Conservation (phyloP, 2,329 filamentous ascomycete genomes). For the Rhynchosporium secalis region DNA sequence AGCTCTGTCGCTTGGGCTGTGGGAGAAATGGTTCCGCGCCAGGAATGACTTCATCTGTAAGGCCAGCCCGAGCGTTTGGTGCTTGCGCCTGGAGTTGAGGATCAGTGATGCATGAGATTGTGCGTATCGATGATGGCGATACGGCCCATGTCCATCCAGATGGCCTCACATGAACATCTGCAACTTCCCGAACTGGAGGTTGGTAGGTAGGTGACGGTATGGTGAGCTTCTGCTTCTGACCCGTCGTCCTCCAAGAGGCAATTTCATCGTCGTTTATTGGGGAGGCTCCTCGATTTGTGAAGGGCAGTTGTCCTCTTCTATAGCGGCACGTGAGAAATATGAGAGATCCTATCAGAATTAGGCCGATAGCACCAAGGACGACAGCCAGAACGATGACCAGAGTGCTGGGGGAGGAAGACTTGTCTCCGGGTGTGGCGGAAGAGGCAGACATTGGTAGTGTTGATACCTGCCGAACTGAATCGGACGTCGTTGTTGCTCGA, state of each 20-base stretch:
- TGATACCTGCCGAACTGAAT: slow-evolving; percentile 14
- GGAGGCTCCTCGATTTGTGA: slow-evolving; percentile 56
- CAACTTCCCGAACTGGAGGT: slow-evolving; percentile 22
- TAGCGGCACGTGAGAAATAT: slow-evolving; percentile 32
- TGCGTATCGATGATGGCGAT: slow-evolving; percentile 30
- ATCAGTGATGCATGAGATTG: slow-evolving; percentile 35
- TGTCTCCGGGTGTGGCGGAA: slow-evolving; percentile 14
- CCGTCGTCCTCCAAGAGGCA: slow-evolving; percentile 54
- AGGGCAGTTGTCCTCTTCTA: slow-evolving; percentile 38
- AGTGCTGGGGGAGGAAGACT: slow-evolving; percentile 16
- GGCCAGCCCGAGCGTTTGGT: slow-evolving; percentile 61
- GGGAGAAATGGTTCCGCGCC: slow-evolving; percentile 61
- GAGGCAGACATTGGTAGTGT: slow-evolving; percentile 24
- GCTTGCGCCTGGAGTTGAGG: slow-evolving; percentile 55
- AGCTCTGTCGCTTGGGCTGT: slow-evolving; percentile 52
- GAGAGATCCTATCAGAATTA: slow-evolving; percentile 28
- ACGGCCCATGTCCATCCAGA: slow-evolving; percentile 35
- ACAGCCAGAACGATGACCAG: slow-evolving; percentile 34
- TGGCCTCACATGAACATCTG: slow-evolving; percentile 19
- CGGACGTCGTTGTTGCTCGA: slow-evolving; percentile 6
- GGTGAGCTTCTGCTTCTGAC: slow-evolving; percentile 23
- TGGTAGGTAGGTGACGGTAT: slow-evolving; percentile 18
- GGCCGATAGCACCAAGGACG: slow-evolving; percentile 34
- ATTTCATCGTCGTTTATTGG: slow-evolving; percentile 67
- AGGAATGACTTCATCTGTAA: slow-evolving; percentile 61